These are phyloP conservation scores for Macroventuria anomochaeta DNA, from an alignment of 2,329 filamentous ascomycete species.

Conservation along the genomic window DNA sequence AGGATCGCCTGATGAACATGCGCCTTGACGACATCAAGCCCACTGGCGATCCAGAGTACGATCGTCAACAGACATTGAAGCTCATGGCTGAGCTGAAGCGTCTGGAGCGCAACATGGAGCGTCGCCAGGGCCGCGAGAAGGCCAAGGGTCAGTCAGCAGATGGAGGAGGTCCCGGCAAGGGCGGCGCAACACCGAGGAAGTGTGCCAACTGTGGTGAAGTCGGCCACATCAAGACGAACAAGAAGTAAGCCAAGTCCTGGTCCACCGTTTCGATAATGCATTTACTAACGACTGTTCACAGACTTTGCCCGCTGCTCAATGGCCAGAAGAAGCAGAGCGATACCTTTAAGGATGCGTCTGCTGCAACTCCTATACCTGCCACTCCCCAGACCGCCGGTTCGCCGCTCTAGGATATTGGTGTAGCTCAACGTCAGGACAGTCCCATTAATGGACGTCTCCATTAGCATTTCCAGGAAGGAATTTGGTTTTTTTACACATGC, in stretches of 20 bases:
- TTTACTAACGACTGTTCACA: constrained; percentile 31
- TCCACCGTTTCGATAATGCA: not conserved
- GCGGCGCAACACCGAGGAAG: constrained; percentile 72
- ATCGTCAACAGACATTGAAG: constrained; percentile 67
- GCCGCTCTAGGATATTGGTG: constrained; percentile 8
- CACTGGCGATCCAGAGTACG: constrained; percentile 71
- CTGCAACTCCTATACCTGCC: constrained; percentile 32
- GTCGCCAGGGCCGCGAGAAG: constrained; percentile 87
- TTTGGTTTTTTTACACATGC: constrained; percentile 19
- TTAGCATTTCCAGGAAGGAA: not conserved
- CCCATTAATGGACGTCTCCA: not conserved
- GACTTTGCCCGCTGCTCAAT: constrained; percentile 49
- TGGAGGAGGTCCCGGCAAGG: constrained; percentile 53
- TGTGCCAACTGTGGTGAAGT: constrained; percentile 97
- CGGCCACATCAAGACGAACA: constrained; percentile 98
- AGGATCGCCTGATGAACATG: constrained; percentile 73
- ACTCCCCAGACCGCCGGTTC: constrained; percentile 19
- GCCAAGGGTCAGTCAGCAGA: constrained; percentile 68
- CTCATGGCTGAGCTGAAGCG: constrained; percentile 79
- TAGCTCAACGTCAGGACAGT: not conserved
- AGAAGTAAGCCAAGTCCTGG: constrained; percentile 69
- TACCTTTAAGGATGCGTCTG: constrained; percentile 45
- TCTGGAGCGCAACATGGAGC: constrained; percentile 88
- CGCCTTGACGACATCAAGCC: constrained; percentile 71
- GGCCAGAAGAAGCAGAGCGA: constrained; percentile 49